Conservation (phyloP, 129 eudicot genomes). For the Ambrosia trifida region DNA sequence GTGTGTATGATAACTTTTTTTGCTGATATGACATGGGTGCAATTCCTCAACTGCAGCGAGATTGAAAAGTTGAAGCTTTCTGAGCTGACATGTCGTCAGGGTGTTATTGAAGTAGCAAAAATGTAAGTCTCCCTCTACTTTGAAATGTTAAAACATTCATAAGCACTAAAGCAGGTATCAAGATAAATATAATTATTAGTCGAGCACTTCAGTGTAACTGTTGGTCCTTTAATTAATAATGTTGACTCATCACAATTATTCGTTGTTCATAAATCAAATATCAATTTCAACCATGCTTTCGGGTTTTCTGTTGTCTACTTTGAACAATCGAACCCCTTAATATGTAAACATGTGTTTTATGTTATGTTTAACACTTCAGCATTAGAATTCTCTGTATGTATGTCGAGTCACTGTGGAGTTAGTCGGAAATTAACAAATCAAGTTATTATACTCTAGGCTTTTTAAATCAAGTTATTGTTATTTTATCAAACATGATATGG, state of each 20-base stretch:
- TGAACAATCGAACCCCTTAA: not conserved
- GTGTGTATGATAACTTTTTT: constrained; percentile 16
- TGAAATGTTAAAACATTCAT: not conserved
- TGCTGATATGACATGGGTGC: constrained; percentile 17
- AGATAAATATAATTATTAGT: not conserved
- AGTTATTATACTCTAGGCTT: too few relatives aligned
- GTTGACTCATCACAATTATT: not conserved
- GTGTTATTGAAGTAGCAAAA: constrained; percentile 91
- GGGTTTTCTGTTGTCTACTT: not conserved
- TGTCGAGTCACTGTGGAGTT: not conserved
- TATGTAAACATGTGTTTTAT: not conserved
- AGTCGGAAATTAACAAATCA: not conserved
- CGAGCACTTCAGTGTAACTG: not conserved
- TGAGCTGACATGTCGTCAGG: constrained; percentile 91
- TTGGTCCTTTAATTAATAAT: not conserved
- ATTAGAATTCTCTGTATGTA: not conserved
- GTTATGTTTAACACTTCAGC: not conserved
- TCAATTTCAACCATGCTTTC: not conserved
- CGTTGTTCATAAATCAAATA: not conserved
- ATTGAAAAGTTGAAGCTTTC: constrained; percentile 97
- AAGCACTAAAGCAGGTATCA: not conserved
- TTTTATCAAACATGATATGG: too few relatives aligned
- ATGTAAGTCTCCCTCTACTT: constrained; percentile 52
- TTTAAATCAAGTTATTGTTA: not conserved
- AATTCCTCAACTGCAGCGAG: constrained; percentile 51